Conservation (phyloP, 495 filamentous ascomycete species). For the Annulohypoxylon bovei region DNA sequence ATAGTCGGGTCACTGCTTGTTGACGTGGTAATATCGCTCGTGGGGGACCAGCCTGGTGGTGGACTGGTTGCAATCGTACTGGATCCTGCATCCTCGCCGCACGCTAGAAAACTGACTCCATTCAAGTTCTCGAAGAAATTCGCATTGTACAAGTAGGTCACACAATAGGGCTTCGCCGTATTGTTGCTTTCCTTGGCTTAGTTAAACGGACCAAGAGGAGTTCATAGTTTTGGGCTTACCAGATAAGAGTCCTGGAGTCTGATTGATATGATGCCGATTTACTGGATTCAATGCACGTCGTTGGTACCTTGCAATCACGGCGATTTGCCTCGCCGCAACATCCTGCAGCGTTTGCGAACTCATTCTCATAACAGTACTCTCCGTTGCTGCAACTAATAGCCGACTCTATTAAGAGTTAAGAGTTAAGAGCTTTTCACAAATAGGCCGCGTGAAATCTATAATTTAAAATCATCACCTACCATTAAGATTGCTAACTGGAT, state of each 20-base stretch:
- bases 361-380: constrained; percentile 31
- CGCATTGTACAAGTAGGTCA: constrained; percentile 44
- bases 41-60: constrained; percentile 10
- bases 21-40: constrained; percentile 20
- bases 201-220: constrained; percentile 4
- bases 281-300: constrained; percentile 42
- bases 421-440: constrained; percentile 26
- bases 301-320: constrained; percentile 43
- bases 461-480: constrained; percentile 32
- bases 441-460: neutral
- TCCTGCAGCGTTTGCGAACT: constrained; percentile 25
- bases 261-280: constrained; percentile 7
- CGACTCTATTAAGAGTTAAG: constrained; percentile 34
- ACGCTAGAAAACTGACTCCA: constrained; percentile 44
- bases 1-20: neutral
- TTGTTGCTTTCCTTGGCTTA: constrained; percentile 37
- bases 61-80: constrained; percentile 42
- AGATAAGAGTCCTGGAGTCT: constrained; percentile 24
- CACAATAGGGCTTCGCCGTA: constrained; percentile 35
- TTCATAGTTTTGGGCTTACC: constrained; percentile 31
- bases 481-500: constrained; percentile 27
- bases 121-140: constrained; percentile 43
- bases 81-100: constrained; percentile 29
- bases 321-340: constrained; percentile 38
- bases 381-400: constrained; percentile 37